Percentiles rank a stretch among this genome's conserved stretches.
These are phyloP conservation scores for Fusarium subtropicale DNA, from an alignment of 2,329 filamentous ascomycete species.

Conservation along the genomic window DNA sequence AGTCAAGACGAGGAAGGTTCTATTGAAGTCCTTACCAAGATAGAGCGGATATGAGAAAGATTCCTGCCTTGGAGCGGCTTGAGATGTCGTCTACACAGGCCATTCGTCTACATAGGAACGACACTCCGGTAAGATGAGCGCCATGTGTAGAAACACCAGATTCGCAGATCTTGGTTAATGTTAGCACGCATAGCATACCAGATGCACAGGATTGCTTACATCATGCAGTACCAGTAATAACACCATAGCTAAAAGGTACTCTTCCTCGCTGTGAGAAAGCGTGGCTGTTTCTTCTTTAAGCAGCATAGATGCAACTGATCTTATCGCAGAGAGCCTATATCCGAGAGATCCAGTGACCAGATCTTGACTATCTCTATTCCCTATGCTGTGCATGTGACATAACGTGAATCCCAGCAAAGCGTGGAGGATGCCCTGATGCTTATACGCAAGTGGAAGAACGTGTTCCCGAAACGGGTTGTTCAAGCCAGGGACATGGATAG, in stretches of 20 bases:
- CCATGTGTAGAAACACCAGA: constrained; percentile 46
- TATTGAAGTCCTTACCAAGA: constrained; percentile 33
- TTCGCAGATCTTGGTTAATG: constrained; percentile 40
- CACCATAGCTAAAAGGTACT: constrained; percentile 43
- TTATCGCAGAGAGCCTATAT: constrained; percentile 42
- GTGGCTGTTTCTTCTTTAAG: constrained; percentile 32
- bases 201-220: neutral
- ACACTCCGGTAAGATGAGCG: constrained; percentile 45
- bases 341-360: constrained; percentile 35
- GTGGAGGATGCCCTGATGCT: constrained; percentile 45
- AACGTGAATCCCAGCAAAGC: constrained; percentile 45
- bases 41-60: constrained; percentile 45
- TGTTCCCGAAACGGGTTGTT: constrained; percentile 43
- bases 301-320: constrained; percentile 35
- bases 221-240: constrained; percentile 46
- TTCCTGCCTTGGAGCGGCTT: constrained; percentile 31
- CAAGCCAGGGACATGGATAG: constrained; percentile 33
- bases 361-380: constrained; percentile 9
- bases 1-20: neutral
- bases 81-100: constrained; percentile 22
- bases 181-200: neutral
- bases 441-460: constrained; percentile 42
- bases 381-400: constrained; percentile 43
- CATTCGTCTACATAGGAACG: constrained; percentile 46
- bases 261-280: constrained; percentile 35